Evolutionary conservation across 345 rosid genomes (phyloP).

Genomic region (Tarenaya hassleriana): DNA sequence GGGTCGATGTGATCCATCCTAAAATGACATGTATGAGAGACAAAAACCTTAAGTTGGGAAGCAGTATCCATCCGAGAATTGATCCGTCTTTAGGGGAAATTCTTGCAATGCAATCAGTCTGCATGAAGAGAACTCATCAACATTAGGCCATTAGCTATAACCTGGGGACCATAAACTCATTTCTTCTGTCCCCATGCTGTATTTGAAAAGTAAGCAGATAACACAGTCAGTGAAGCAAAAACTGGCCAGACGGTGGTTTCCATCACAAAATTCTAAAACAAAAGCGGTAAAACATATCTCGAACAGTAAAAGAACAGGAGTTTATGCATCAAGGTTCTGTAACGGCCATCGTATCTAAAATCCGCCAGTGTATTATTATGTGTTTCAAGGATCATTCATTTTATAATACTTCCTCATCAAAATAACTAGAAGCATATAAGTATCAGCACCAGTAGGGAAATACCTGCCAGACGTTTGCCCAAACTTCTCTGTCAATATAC

Average conservation of each 20-base stretch:
- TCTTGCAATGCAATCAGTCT: slow-evolving; percentile 94
- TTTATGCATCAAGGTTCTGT: background rate
- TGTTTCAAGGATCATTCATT: background rate
- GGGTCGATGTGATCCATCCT: background rate
- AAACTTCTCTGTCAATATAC: slow-evolving; percentile 79
- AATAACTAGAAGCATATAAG: background rate
- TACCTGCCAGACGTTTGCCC: slow-evolving; percentile 98
- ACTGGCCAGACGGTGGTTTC: slow-evolving; percentile 2
- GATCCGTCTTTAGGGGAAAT: slow-evolving; percentile 62
- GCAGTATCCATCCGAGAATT: slow-evolving; percentile 81
- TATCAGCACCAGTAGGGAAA: slow-evolving; percentile 1
- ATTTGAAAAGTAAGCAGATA: too few relatives aligned
- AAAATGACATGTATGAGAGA: slow-evolving; percentile 1
- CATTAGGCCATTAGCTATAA: background rate
- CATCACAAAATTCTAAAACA: background rate
- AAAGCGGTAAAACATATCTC: slow-evolving; percentile 1
- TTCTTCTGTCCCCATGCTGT: too few relatives aligned
- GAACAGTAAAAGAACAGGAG: background rate
- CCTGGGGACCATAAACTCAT: too few relatives aligned
- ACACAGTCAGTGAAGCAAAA: background rate
- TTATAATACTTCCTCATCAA: background rate
- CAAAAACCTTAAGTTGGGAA: slow-evolving; percentile 60
- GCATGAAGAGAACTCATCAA: slow-evolving; percentile 17
- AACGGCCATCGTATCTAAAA: background rate
- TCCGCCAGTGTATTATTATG: background rate